Evolutionary conservation across 2,329 filamentous ascomycete genomes (phyloP), one percentile per base, ranked within the genome.

Genomic region (Fusarium sp.): DNA sequence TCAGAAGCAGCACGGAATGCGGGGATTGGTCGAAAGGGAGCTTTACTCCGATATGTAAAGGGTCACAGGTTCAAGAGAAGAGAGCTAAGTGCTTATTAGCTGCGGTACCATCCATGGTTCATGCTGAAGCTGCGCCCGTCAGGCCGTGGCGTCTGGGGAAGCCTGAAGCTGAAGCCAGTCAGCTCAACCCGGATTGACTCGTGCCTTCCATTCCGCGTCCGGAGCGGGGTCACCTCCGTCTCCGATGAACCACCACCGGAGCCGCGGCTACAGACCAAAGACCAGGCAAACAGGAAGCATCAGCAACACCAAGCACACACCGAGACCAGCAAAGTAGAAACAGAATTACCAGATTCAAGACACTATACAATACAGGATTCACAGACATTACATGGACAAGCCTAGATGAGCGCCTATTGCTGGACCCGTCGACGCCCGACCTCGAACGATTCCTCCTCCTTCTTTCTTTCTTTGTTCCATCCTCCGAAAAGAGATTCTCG

Each of bases 351-450:
- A 58, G 25, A 51, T 61, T 68, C 49, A 65, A 64, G 50, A 71
- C 60, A 70, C 68, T 72, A 70, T 59, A 72, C 65, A 71, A 58
- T 73, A 74, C 63, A 60, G 63, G 64, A 61, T 73, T 73, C 60
- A 70, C 64, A 74, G 53, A 67, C 68, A 74, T 73, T 74, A 74
- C 69, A 65, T 62, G 68, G 63, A 70, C 71, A 71, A 58, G 70
- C 57, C 55, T 58, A 31, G 67, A 66, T 46, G 60, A 33, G 51
- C 66, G 57, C 54, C 27, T 67, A 56, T 54, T 61, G 56, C 55
- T 51, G 50, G 61, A 68, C 62, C 59, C 46, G 55, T 53, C 61
- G 57, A 58, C 64, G 61, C 67, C 54, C 54, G 36, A 61, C 61
- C 54, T n/a, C 51, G 18, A 25, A 46, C 57, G 36, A 65, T 70